Conservation (phyloP, 2,329 filamentous ascomycete genomes). For the Aspergillus cejpii region DNA sequence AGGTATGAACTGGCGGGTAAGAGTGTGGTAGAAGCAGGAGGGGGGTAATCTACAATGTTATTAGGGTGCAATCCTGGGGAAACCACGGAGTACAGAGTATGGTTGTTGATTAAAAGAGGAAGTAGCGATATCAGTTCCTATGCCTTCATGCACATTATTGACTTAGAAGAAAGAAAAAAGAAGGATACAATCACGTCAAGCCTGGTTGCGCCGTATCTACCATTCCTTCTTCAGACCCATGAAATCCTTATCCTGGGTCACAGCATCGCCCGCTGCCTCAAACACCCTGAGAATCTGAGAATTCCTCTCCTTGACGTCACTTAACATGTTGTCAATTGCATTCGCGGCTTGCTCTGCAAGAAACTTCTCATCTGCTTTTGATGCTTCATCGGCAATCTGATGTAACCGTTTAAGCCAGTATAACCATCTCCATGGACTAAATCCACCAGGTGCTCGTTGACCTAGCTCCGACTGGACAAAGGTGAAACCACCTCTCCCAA, state of each 20-base stretch:
- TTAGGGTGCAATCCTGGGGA: too few species aligned
- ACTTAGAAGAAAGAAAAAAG: constrained; percentile 1
- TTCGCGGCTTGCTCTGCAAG: constrained; percentile 17
- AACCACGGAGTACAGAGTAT: too few species aligned
- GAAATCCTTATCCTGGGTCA: constrained; percentile 1
- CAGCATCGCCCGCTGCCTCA: constrained; percentile 1
- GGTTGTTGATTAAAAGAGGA: too few species aligned
- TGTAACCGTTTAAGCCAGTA: constrained; percentile 25
- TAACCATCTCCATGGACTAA: constrained; percentile 23
- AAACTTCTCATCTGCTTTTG: constrained; percentile 11
- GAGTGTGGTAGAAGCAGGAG: not conserved
- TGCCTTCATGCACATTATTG: too few species aligned
- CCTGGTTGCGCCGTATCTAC: not conserved
- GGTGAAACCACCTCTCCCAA: constrained; percentile 12
- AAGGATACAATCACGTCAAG: not conserved
- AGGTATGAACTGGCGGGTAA: not conserved
- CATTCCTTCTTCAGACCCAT: constrained; percentile 1
- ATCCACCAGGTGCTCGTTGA: constrained; percentile 17
- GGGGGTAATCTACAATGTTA: too few species aligned
- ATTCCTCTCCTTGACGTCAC: constrained; percentile 11
- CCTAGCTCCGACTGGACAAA: constrained; percentile 22
- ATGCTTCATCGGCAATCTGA: constrained; percentile 18
- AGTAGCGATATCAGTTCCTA: too few species aligned
- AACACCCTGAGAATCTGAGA: constrained; percentile 12
- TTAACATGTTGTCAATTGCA: constrained; percentile 18